A percentile compares a stretch with the other conserved stretches of the same genome.
Conservation (phyloP, 257 asterid genomes). For the Scutellaria minor region DNA sequence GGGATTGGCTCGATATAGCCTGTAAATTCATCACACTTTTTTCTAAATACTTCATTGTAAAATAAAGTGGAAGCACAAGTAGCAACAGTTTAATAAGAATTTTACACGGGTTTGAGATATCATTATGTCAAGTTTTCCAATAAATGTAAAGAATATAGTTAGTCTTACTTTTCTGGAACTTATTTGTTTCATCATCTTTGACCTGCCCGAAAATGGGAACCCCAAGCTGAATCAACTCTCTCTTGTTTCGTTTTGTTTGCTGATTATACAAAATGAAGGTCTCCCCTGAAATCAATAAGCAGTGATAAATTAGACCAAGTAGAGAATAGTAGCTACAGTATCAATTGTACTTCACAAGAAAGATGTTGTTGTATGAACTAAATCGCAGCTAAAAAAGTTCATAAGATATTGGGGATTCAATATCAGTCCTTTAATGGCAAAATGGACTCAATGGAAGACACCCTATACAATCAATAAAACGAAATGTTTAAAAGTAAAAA, state of each 20-base stretch:
- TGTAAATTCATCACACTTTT: constrained; percentile 34
- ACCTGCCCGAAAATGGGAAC: constrained; percentile 83
- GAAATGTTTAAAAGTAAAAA: constrained; percentile 40
- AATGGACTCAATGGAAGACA: constrained; percentile 26
- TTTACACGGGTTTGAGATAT: not conserved
- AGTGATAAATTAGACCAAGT: constrained; percentile 26
- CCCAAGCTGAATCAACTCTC: constrained; percentile 96
- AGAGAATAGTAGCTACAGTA: constrained; percentile 4
- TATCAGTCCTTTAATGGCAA: constrained; percentile 18
- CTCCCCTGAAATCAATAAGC: constrained; percentile 65
- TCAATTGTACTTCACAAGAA: constrained; percentile 16
- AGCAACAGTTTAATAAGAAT: not conserved
- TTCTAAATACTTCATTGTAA: not conserved
- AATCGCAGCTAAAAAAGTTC: constrained; percentile 4
- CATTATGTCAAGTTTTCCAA: not conserved
- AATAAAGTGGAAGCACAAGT: not conserved
- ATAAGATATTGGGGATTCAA: constrained; percentile 23
- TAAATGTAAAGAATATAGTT: not conserved
- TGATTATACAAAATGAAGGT: constrained; percentile 90
- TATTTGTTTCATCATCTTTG: constrained; percentile 56
- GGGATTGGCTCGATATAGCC: constrained; percentile 92
- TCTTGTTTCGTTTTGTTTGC: constrained; percentile 86
- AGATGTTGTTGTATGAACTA: constrained; percentile 15
- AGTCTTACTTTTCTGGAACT: constrained; percentile 61
- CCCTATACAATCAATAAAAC: constrained; percentile 36